Evolutionary conservation across 2,329 filamentous ascomycete genomes (phyloP).

Genomic region (Dothidotthia symphoricarpi): DNA sequence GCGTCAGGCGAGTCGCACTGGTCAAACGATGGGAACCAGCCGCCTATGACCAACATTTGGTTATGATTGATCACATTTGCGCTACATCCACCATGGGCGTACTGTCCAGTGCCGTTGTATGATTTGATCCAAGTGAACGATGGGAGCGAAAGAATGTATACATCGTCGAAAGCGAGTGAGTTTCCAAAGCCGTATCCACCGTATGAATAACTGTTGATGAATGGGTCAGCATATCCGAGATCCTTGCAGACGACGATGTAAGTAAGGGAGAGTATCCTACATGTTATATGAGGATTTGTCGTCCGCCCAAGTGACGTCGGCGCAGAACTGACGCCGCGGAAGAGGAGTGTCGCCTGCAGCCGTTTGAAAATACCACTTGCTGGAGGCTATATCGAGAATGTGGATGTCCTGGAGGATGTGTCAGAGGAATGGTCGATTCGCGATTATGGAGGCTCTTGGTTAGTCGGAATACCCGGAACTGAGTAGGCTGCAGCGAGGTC

Average conservation of each 20-base stretch:
- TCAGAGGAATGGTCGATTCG: not conserved
- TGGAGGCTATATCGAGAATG: constrained; percentile 60
- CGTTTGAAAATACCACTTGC: constrained; percentile 60
- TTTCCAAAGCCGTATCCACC: constrained; percentile 56
- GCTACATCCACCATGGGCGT: constrained; percentile 54
- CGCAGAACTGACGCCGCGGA: constrained; percentile 59
- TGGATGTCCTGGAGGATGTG: constrained; percentile 49
- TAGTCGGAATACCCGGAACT: not conserved
- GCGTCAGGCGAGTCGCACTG: constrained; percentile 55
- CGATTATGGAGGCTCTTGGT: not conserved
- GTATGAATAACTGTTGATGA: constrained; percentile 55
- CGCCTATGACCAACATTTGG: constrained; percentile 65
- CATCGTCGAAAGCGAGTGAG: constrained; percentile 58
- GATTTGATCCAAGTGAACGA: constrained; percentile 64
- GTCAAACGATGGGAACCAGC: constrained; percentile 49
- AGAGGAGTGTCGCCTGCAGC: constrained; percentile 55
- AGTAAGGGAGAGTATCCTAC: constrained; percentile 42
- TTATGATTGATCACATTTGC: constrained; percentile 58
- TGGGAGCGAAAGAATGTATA: constrained; percentile 62
- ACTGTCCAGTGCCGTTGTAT: constrained; percentile 40
- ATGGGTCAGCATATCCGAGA: too few relatives aligned
- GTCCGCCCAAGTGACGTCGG: constrained; percentile 58
- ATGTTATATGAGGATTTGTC: constrained; percentile 65
- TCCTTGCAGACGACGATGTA: too few relatives aligned
- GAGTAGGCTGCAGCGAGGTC: too few relatives aligned